Conservation (phyloP, 2,329 filamentous ascomycete species). For the Teratosphaeriaceae sp. region DNA sequence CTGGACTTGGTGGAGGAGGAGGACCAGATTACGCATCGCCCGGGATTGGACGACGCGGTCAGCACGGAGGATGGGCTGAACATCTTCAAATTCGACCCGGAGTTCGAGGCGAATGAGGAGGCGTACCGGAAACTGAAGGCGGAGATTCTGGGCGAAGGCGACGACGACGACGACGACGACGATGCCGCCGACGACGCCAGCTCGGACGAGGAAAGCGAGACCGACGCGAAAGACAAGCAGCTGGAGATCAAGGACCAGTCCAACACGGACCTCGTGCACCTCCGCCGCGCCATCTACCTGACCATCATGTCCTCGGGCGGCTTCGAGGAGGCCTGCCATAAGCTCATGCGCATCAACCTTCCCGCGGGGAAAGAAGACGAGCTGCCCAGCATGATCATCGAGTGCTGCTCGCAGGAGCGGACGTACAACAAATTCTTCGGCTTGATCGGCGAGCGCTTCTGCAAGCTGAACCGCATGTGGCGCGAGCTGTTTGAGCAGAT, state of each 20-base stretch:
- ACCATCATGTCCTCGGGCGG: conserved; percentile 96
- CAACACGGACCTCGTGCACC: conserved; percentile 89
- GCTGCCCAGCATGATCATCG: conserved; percentile 92
- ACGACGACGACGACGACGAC: conserved; percentile 71
- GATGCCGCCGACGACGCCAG: conserved; percentile 53
- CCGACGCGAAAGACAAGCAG: conserved; percentile 66
- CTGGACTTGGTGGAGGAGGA: conserved; percentile 95
- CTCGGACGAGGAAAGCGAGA: conserved; percentile 33
- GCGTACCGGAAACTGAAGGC: conserved; percentile 86
- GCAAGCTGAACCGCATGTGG: conserved; percentile 94
- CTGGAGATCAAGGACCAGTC: conserved; percentile 97
- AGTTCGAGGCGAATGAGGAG: conserved; percentile 87
- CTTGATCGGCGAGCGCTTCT: conserved; percentile 86
- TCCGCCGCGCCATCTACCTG: conserved; percentile 90
- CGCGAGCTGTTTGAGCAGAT: conserved; percentile 83
- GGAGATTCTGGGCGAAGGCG: conserved; percentile 82
- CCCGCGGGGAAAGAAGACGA: conserved; percentile 83
- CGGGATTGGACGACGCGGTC: conserved; percentile 75
- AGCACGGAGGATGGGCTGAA: conserved; percentile 84
- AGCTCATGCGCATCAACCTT: conserved; percentile 81
- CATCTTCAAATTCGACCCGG: conserved; percentile 86
- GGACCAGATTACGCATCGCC: conserved; percentile 89
- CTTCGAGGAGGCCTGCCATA: conserved; percentile 95
- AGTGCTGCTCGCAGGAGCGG: conserved; percentile 92
- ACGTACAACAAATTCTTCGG: conserved; percentile 98